These are phyloP conservation scores for Fusarium sp. DNA, from an alignment of 2,329 filamentous ascomycete species.

Conservation along the genomic window DNA sequence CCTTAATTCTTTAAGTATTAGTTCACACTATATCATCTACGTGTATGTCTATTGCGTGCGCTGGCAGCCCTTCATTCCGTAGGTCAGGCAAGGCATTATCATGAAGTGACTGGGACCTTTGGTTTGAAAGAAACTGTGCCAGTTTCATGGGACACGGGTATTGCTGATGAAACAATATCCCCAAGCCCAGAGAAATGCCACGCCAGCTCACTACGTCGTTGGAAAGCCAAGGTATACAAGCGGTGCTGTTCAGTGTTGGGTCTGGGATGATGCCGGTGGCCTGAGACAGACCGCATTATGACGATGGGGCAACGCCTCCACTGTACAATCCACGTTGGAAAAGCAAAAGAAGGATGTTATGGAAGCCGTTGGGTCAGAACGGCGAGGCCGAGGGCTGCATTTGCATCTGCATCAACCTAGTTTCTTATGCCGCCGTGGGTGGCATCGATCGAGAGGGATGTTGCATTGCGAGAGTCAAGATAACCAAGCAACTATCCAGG, in stretches of 20 bases:
- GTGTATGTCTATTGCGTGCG: background rate
- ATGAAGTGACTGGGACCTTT: background rate
- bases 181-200: background rate
- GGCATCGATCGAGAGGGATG: background rate
- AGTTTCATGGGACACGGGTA: background rate
- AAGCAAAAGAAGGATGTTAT: background rate
- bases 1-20: conserved; percentile 14
- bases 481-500: background rate
- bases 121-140: background rate
- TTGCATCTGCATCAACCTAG: background rate
- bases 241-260: background rate
- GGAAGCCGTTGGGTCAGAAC: background rate
- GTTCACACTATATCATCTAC: background rate
- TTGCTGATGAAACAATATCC: background rate
- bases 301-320: background rate
- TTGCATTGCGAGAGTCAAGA: background rate
- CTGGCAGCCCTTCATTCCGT: background rate
- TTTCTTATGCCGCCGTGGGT: background rate
- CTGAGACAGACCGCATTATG: conserved; percentile 2
- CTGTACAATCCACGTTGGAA: background rate
- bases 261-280: background rate
- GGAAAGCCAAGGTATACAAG: background rate
- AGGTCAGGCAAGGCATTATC: background rate
- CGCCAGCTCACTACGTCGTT: background rate
- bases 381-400: background rate